A percentile compares a stretch with the other conserved stretches of the same genome.
phyloP scores from a whole-genome alignment of 805 yeast genomes.

The Wickerhamiella brachini region DNA sequence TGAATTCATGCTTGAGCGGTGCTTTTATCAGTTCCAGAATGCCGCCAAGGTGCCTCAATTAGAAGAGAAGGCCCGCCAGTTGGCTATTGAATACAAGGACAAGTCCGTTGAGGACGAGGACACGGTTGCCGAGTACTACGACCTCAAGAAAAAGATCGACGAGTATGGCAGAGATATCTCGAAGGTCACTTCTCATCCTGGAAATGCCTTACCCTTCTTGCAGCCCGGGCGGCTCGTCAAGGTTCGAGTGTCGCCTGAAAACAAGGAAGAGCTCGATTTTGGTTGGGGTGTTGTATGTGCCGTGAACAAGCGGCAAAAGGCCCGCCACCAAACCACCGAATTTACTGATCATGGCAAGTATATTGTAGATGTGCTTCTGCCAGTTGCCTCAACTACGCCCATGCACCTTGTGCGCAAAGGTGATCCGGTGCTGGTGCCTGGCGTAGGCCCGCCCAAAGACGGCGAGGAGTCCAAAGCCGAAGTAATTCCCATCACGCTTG shows the following conservation, averaged over 20 bases:
- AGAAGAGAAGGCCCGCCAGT: conserved; percentile 48
- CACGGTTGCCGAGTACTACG: conserved; percentile 68
- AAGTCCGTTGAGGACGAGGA: conserved; percentile 61
- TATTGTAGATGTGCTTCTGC: conserved; percentile 72
- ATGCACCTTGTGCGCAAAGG: conserved; percentile 62
- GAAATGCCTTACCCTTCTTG: conserved; percentile 66
- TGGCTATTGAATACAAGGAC: conserved; percentile 35
- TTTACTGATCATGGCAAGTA: conserved; percentile 82
- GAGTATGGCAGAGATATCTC: conserved; percentile 62
- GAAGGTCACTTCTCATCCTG: conserved; percentile 81
- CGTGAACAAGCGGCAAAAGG: conserved; percentile 48
- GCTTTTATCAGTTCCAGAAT: conserved; percentile 91
- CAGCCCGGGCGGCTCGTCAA: conserved; percentile 80
- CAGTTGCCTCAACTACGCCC: conserved; percentile 60
- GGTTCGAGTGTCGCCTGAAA: conserved; percentile 25
- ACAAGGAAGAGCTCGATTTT: conserved; percentile 38
- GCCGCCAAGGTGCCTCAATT: conserved; percentile 78
- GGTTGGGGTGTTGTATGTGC: conserved; percentile 94
- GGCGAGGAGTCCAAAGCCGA: conserved; percentile 64
- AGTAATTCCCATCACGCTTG: conserved; percentile 72
- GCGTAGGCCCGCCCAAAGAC: conserved; percentile 64
- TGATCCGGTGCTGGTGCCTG: conserved; percentile 70
- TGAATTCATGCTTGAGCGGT: conserved; percentile 87
- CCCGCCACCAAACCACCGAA: conserved; percentile 37
- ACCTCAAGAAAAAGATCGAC: conserved; percentile 56